Conservation (phyloP, 352 stramenopile species). For the Pythium folliculosum region DNA sequence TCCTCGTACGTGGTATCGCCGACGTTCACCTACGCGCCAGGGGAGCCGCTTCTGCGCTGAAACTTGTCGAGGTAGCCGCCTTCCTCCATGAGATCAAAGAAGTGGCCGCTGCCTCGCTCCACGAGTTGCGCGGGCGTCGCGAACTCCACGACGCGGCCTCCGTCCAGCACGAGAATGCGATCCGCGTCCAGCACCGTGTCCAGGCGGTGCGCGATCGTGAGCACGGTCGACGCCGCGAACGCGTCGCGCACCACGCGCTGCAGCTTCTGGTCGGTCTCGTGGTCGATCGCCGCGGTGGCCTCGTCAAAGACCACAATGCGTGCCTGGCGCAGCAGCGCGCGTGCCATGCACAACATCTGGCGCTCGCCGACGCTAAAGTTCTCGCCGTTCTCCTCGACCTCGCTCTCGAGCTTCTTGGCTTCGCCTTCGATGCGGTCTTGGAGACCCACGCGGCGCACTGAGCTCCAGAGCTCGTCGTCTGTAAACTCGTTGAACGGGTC, state of each 20-base stretch:
- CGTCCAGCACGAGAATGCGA: constrained; percentile 39
- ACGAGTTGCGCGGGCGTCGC: constrained; percentile 71
- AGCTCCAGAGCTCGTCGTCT: constrained; percentile 64
- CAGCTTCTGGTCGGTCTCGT: constrained; percentile 60
- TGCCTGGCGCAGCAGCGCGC: constrained; percentile 84
- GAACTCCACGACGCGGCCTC: constrained; percentile 84
- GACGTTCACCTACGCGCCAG: background rate
- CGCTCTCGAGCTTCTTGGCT: constrained; percentile 42
- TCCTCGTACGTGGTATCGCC: too few relatives aligned
- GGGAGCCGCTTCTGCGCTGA: background rate
- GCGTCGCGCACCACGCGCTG: constrained; percentile 75
- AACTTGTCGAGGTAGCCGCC: constrained; percentile 38
- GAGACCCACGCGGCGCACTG: constrained; percentile 47
- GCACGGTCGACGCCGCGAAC: constrained; percentile 90
- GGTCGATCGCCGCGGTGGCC: constrained; percentile 72
- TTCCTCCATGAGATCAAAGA: constrained; percentile 48
- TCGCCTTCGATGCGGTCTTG: constrained; percentile 50
- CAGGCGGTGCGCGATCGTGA: constrained; percentile 82
- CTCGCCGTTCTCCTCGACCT: constrained; percentile 90
- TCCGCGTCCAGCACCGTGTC: constrained; percentile 7
- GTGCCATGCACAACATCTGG: constrained; percentile 56
- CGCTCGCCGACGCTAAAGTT: constrained; percentile 89
- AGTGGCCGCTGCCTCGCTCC: constrained; percentile 33
- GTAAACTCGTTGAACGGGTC: constrained; percentile 88
- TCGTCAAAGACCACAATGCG: constrained; percentile 75